Conservation (phyloP, 2,329 filamentous ascomycete species). For the Penicillium aurantiogriseum region DNA sequence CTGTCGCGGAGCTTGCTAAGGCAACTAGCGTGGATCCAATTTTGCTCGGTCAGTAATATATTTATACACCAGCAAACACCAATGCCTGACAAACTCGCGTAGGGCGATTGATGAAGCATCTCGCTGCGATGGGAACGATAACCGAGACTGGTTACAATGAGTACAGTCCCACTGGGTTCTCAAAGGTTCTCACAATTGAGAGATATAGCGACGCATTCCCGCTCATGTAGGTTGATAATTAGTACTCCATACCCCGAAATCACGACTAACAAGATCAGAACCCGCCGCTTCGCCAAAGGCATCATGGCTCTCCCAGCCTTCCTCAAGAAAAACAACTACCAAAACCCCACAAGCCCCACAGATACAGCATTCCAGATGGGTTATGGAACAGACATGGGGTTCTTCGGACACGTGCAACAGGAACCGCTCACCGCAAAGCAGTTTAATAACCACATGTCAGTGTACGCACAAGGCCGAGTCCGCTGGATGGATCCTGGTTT, state of each 20-base stretch:
- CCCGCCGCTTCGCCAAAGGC: conserved; percentile 19
- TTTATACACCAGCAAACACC: background rate
- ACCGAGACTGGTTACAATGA: conserved; percentile 29
- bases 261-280: background rate
- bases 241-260: background rate
- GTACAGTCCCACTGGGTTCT: conserved; percentile 33
- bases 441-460: conserved; percentile 26
- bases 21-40: background rate
- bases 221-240: background rate
- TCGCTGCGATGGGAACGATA: conserved; percentile 34
- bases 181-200: conserved; percentile 10
- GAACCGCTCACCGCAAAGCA: conserved; percentile 19
- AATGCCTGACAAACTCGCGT: background rate
- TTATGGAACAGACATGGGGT: conserved; percentile 21
- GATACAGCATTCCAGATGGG: conserved; percentile 27
- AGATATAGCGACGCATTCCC: conserved; percentile 1
- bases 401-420: conserved; percentile 26
- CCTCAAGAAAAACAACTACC: conserved; percentile 25
- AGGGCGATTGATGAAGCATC: conserved; percentile 34
- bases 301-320: conserved; percentile 22
- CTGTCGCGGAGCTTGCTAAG: background rate
- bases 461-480: conserved; percentile 18
- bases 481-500: conserved; percentile 30
- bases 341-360: conserved; percentile 21
- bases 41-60: background rate